Conservation (phyloP, 495 filamentous ascomycete genomes). For the Talaromyces nanjingensis region DNA sequence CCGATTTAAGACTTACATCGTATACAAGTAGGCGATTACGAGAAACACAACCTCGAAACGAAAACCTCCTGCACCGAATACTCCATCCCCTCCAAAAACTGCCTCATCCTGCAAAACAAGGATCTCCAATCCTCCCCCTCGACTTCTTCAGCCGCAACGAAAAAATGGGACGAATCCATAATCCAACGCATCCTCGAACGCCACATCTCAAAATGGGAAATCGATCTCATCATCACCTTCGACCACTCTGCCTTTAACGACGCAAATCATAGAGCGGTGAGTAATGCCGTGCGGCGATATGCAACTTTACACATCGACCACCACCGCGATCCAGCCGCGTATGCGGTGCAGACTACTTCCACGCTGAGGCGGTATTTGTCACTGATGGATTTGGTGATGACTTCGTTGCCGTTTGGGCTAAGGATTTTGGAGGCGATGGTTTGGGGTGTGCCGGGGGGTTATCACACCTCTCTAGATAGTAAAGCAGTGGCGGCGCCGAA, state of each 20-base stretch:
- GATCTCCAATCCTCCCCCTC: no score
- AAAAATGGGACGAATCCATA: constrained; percentile 30
- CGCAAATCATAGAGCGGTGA: constrained; percentile 34
- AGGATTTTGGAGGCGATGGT: constrained; percentile 28
- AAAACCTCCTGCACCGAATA: constrained; percentile 26
- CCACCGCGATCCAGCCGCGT: constrained; percentile 23
- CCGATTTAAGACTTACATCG: background rate
- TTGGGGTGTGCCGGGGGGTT: constrained; percentile 13
- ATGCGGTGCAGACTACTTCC: constrained; percentile 25
- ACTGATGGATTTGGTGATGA: constrained; percentile 30
- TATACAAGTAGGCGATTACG: background rate
- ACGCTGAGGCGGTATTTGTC: constrained; percentile 31
- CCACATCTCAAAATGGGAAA: constrained; percentile 28
- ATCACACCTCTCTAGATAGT: background rate
- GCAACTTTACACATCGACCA: background rate
- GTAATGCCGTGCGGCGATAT: constrained; percentile 30
- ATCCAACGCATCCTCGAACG: constrained; percentile 23
- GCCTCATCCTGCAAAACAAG: constrained; percentile 24
- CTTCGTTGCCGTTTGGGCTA: constrained; percentile 26
- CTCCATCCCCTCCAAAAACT: constrained; percentile 24
- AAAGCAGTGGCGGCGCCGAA: background rate
- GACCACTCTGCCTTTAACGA: constrained; percentile 32
- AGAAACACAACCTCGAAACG: constrained; percentile 22
- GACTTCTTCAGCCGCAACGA: no score
- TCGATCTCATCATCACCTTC: constrained; percentile 39